These are phyloP conservation scores for Ogataea polymorpha DNA, from an alignment of 805 yeast genomes.

Conservation along the genomic window DNA sequence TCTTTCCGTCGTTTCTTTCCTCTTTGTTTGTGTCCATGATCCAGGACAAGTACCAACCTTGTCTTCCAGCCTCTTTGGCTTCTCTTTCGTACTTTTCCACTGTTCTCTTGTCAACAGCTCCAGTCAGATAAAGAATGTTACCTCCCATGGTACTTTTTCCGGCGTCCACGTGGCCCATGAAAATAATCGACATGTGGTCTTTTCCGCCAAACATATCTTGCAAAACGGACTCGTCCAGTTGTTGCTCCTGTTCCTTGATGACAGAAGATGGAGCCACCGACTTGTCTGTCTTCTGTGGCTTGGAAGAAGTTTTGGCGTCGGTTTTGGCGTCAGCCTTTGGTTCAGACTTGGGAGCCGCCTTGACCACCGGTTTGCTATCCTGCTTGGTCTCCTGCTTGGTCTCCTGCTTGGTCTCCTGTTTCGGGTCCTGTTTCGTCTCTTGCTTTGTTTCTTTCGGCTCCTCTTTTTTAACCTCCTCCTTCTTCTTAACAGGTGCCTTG, in stretches of 20 bases:
- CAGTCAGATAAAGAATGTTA: constrained; percentile 86
- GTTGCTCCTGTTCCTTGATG: constrained; percentile 70
- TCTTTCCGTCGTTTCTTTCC: constrained; percentile 98
- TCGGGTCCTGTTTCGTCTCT: constrained; percentile 24
- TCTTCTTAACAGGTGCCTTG: constrained; percentile 39
- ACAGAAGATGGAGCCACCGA: constrained; percentile 23
- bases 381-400: constrained; percentile 18
- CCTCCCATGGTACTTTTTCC: constrained; percentile 99
- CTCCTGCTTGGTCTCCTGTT: constrained; percentile 22
- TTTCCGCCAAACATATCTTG: constrained; percentile 95
- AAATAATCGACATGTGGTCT: constrained; percentile 93
- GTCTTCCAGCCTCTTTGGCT: constrained; percentile 99
- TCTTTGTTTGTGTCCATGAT: constrained; percentile 99
- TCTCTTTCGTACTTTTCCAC: constrained; percentile 97
- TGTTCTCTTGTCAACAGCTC: constrained; percentile 97
- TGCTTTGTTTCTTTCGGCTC: constrained; percentile 53
- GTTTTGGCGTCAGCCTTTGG: constrained; percentile 15
- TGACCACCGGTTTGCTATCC: constrained; percentile 16
- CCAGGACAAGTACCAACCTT: constrained; percentile 99
- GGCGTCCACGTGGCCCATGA: constrained; percentile 99
- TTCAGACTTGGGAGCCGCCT: constrained; percentile 14
- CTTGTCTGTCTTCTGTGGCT: constrained; percentile 14
- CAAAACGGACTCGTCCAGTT: constrained; percentile 81
- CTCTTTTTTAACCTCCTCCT: constrained; percentile 54
- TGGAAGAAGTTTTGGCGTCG: constrained; percentile 11